Evolutionary conservation across 2,329 filamentous ascomycete genomes (phyloP).

Genomic region (Chaetomium sp.): DNA sequence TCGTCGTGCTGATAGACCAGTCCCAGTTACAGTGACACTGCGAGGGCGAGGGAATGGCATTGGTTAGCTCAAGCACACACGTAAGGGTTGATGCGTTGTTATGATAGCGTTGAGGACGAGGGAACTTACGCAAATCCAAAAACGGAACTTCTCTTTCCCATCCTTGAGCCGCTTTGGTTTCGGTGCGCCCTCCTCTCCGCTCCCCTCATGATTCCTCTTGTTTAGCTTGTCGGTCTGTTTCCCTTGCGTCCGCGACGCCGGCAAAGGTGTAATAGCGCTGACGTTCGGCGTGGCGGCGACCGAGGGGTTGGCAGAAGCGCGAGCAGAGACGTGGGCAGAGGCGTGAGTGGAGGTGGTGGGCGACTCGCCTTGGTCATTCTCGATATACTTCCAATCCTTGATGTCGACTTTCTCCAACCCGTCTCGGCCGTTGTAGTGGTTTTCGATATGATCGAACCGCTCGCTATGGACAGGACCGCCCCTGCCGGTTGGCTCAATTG

Average conservation of each 20-base stretch:
- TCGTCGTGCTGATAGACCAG: slow-evolving; percentile 1
- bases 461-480: slow-evolving; percentile 46
- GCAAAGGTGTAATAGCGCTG: too few relatives aligned
- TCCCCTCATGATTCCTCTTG: background rate
- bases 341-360: background rate
- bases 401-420: slow-evolving; percentile 37
- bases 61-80: too few relatives aligned
- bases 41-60: background rate
- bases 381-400: slow-evolving; percentile 47
- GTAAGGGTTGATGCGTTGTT: too few relatives aligned
- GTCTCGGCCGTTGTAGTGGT: slow-evolving; percentile 55
- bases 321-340: too few relatives aligned
- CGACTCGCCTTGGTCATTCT: slow-evolving; percentile 19
- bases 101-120: background rate
- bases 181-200: background rate
- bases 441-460: slow-evolving; percentile 66
- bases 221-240: background rate
- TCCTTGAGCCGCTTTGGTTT: slow-evolving; percentile 6
- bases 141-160: slow-evolving; percentile 3
- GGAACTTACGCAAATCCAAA: slow-evolving; percentile 16
- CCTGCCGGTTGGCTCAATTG: slow-evolving; percentile 45
- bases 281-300: too few relatives aligned
- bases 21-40: slow-evolving; percentile 8
- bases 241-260: too few relatives aligned
- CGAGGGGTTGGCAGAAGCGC: too few relatives aligned